Evolutionary conservation across 2,329 filamentous ascomycete species (phyloP).

Genomic region (Pestalotiopsis sp.): DNA sequence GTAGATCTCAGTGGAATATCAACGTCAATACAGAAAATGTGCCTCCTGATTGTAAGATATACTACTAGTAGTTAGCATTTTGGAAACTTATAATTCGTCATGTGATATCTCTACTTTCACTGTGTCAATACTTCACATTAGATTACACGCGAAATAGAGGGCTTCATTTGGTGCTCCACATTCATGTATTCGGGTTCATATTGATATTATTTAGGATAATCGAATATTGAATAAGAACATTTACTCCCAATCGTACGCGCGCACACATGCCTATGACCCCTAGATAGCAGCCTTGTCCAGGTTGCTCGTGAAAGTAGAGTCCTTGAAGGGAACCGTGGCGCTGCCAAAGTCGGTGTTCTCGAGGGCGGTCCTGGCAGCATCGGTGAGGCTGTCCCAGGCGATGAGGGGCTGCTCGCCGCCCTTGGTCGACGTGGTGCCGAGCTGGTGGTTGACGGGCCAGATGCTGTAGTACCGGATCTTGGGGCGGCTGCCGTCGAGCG

Average conservation of each 20-base stretch:
- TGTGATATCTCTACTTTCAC: too few relatives aligned
- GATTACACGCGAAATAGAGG: background rate
- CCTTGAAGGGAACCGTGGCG: constrained; percentile 42
- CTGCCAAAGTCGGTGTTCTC: constrained; percentile 39
- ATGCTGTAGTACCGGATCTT: constrained; percentile 33
- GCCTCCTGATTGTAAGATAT: too few relatives aligned
- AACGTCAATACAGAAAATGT: too few relatives aligned
- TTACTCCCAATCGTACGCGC: background rate
- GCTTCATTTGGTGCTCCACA: background rate
- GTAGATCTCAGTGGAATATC: too few relatives aligned
- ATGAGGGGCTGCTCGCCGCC: constrained; percentile 42
- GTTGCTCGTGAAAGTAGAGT: constrained; percentile 24
- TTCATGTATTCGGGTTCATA: background rate
- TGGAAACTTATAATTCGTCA: too few relatives aligned
- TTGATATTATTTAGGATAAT: background rate
- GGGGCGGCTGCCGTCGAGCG: constrained; percentile 29
- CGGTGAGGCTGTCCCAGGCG: constrained; percentile 40
- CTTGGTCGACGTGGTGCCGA: constrained; percentile 33
- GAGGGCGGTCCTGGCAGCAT: constrained; percentile 35
- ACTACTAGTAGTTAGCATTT: too few relatives aligned
- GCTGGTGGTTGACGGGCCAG: constrained; percentile 37
- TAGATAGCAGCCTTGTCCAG: constrained; percentile 19
- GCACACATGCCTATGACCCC: background rate
- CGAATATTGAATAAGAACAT: background rate
- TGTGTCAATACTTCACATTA: too few relatives aligned